Percentiles rank a stretch among this genome's conserved stretches.
These are phyloP conservation scores for Sporisorium iseilematis-ciliati DNA, from an alignment of 1,284 basidiomycete genomes.

Conservation along the genomic window DNA sequence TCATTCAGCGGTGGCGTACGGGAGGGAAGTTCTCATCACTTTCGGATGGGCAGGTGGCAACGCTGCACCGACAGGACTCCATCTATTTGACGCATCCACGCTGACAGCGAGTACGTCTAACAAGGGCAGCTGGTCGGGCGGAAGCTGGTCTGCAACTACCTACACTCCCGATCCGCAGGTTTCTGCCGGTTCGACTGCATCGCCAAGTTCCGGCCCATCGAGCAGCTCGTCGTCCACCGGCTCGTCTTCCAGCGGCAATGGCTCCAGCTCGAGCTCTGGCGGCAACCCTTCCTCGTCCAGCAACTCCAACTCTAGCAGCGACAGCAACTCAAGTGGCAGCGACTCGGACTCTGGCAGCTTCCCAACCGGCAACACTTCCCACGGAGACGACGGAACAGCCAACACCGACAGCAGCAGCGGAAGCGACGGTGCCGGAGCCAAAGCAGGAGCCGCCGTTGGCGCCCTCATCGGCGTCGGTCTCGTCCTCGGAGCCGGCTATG, in stretches of 20 bases:
- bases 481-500: slow-evolving; percentile 56
- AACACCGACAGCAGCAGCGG: background rate
- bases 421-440: slow-evolving; percentile 24
- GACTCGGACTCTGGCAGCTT: slow-evolving; percentile 15
- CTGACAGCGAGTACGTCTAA: slow-evolving; percentile 10
- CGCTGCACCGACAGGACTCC: slow-evolving; percentile 46
- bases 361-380: slow-evolving; percentile 17
- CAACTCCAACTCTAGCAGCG: slow-evolving; percentile 11
- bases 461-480: slow-evolving; percentile 58
- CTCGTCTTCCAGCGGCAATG: slow-evolving; percentile 6
- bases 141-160: slow-evolving; percentile 45
- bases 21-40: slow-evolving; percentile 50
- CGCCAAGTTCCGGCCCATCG: background rate
- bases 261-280: slow-evolving; percentile 22
- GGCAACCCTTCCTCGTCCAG: slow-evolving; percentile 9
- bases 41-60: slow-evolving; percentile 58
- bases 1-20: slow-evolving; percentile 62
- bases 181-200: background rate
- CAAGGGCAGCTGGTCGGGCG: slow-evolving; percentile 51
- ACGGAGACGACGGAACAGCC: slow-evolving; percentile 2
- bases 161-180: slow-evolving; percentile 59
- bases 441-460: slow-evolving; percentile 59
- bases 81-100: slow-evolving; percentile 53
- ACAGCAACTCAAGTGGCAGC: slow-evolving; percentile 4
- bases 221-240: background rate